A percentile compares a stretch with the other conserved stretches of the same genome.
Conservation (phyloP, 352 stramenopile species). For the Phytopythium sindhum region DNA sequence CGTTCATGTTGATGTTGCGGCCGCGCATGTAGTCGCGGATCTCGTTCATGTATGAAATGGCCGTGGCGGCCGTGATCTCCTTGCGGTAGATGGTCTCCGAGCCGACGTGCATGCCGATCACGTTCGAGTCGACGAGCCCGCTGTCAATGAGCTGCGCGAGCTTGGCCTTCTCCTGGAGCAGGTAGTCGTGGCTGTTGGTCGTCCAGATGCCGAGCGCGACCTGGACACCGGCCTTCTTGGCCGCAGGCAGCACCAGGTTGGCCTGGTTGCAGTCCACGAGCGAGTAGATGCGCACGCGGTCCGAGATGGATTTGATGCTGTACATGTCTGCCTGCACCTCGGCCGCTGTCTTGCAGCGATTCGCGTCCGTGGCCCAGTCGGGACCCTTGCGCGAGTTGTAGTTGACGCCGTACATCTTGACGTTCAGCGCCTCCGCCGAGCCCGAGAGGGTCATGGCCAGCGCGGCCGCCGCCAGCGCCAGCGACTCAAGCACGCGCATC, state of each 20-base stretch:
- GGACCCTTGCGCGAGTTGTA: constrained; percentile 65
- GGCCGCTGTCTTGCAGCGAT: constrained; percentile 42
- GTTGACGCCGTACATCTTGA: constrained; percentile 69
- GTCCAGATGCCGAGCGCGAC: constrained; percentile 72
- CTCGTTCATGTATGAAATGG: constrained; percentile 59
- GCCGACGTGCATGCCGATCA: constrained; percentile 53
- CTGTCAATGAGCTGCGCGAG: constrained; percentile 35
- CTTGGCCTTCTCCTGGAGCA: constrained; percentile 45
- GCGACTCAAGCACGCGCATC: constrained; percentile 5
- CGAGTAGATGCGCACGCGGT: constrained; percentile 70
- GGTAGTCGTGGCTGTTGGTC: constrained; percentile 24
- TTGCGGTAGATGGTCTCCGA: constrained; percentile 72
- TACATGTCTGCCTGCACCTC: constrained; percentile 59
- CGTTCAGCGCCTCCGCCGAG: constrained; percentile 31
- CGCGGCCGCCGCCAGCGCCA: constrained; percentile 12
- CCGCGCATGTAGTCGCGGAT: constrained; percentile 44
- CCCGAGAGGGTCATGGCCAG: constrained; percentile 5
- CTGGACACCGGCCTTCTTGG: constrained; percentile 40
- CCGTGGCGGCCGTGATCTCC: constrained; percentile 36
- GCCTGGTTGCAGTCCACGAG: constrained; percentile 55
- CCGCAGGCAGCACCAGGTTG: constrained; percentile 37
- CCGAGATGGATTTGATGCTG: constrained; percentile 32
- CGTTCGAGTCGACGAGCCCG: constrained; percentile 41
- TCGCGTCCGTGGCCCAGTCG: constrained; percentile 34
- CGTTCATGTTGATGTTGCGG: constrained; percentile 38